These are phyloP conservation scores for Psilocybe azurescens DNA, from an alignment of 768 basidiomycete species.

Conservation along the genomic window DNA sequence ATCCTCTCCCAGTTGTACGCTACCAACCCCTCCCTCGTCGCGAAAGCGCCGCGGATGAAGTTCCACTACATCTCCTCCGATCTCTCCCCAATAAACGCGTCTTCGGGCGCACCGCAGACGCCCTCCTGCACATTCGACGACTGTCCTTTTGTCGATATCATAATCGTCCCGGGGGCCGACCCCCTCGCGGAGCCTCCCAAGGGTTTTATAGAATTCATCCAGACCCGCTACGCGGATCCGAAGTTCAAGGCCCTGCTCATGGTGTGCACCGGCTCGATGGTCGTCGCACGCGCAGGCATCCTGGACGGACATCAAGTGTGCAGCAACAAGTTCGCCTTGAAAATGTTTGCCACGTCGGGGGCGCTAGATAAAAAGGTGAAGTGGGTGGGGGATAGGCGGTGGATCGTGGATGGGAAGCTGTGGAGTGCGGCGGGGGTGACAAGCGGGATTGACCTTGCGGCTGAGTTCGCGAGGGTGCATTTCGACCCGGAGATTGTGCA, in stretches of 20 bases:
- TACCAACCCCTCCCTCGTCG: conserved; percentile 9
- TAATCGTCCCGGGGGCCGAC: conserved; percentile 31
- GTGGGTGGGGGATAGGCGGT: conserved; percentile 33
- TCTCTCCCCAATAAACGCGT: conserved; percentile 19
- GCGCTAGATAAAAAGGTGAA: conserved; percentile 28
- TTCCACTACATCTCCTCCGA: conserved; percentile 31
- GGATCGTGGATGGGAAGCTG: conserved; percentile 32
- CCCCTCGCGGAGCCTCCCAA: conserved; percentile 17
- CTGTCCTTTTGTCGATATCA: conserved; percentile 28
- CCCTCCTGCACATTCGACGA: conserved; percentile 27
- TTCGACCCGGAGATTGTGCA: conserved; percentile 29
- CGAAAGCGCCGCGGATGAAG: conserved; percentile 25
- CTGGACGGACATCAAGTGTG: conserved; percentile 29
- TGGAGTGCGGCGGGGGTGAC: conserved; percentile 34
- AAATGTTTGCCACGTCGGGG: conserved; percentile 12
- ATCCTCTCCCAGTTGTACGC: conserved; percentile 1
- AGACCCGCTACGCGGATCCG: conserved; percentile 18
- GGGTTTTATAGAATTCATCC: conserved; percentile 22
- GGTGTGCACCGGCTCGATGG: conserved; percentile 31
- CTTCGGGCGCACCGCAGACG: conserved; percentile 22
- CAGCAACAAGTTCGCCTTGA: conserved; percentile 27
- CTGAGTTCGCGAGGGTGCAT: conserved; percentile 29
- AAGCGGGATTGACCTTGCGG: conserved; percentile 32
- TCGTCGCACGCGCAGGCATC: conserved; percentile 26
- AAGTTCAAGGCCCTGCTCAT: conserved; percentile 27